phyloP scores from a whole-genome alignment of 2,329 filamentous ascomycete species.

The Pestalotiopsis sp. region DNA sequence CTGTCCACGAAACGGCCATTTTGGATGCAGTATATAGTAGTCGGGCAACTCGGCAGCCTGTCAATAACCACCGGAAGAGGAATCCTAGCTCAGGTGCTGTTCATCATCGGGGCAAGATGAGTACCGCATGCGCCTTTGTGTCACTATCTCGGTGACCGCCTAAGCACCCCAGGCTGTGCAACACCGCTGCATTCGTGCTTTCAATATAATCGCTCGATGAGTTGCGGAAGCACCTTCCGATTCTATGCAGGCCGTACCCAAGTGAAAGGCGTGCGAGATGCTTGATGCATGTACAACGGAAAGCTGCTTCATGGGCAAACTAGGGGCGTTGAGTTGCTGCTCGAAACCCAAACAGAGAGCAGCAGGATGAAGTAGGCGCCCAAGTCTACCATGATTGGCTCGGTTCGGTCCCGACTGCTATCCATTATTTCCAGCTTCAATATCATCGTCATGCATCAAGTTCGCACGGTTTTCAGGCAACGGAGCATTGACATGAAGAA shows the following conservation, averaged over 20 bases:
- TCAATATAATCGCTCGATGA: not conserved
- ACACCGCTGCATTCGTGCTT: not conserved
- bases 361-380: not conserved
- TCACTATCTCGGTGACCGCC: not conserved
- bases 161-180: not conserved
- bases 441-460: too few relatives aligned
- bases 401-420: too few relatives aligned
- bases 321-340: not conserved
- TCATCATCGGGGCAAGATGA: not conserved
- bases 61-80: not conserved
- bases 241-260: not conserved
- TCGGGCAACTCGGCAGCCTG: conserved; percentile 1
- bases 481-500: too few relatives aligned
- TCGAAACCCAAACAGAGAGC: not conserved
- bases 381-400: too few relatives aligned
- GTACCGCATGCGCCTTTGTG: not conserved
- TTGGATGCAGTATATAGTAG: not conserved
- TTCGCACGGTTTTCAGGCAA: too few relatives aligned
- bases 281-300: not conserved
- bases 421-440: too few relatives aligned
- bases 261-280: not conserved
- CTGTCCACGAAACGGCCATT: not conserved
- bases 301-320: not conserved
- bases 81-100: not conserved
- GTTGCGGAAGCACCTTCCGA: not conserved